phyloP scores from a whole-genome alignment of 129 eudicot genomes.

The Escallonia herrerae region DNA sequence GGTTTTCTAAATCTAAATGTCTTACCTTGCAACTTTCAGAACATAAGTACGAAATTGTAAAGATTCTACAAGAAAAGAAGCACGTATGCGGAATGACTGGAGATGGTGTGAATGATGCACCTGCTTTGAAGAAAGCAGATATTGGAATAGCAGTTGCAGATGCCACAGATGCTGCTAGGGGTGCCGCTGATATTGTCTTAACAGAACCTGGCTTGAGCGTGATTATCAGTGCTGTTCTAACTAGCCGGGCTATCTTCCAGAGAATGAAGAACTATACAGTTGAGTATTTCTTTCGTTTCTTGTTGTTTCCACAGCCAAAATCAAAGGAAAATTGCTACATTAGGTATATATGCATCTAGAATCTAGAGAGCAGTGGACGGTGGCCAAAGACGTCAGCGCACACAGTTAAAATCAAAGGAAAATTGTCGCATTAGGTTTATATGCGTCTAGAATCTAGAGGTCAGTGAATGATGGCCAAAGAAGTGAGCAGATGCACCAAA shows the following conservation, averaged over 20 bases:
- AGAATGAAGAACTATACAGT: slow-evolving; percentile 65
- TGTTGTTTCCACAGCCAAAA: too few relatives aligned
- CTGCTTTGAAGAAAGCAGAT: slow-evolving; percentile 57
- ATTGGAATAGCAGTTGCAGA: slow-evolving; percentile 64
- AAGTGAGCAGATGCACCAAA: too few relatives aligned
- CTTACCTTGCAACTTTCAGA: slow-evolving; percentile 19
- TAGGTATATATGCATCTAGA: too few relatives aligned
- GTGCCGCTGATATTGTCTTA: slow-evolving; percentile 50
- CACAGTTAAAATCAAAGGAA: too few relatives aligned
- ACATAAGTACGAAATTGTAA: slow-evolving; percentile 61
- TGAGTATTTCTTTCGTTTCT: background rate
- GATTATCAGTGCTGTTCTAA: slow-evolving; percentile 50
- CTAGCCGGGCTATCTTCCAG: slow-evolving; percentile 58
- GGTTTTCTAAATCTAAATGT: background rate
- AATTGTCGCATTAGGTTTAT: too few relatives aligned
- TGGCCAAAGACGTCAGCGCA: too few relatives aligned
- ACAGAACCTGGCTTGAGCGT: slow-evolving; percentile 65
- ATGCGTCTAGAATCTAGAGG: too few relatives aligned
- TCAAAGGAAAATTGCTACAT: too few relatives aligned
- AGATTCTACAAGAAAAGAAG: slow-evolving; percentile 45
- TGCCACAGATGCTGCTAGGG: slow-evolving; percentile 63
- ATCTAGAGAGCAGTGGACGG: too few relatives aligned
- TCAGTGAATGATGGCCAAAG: too few relatives aligned
- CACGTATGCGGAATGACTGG: slow-evolving; percentile 66
- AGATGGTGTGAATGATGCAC: slow-evolving; percentile 68